These are phyloP conservation scores for Yamadazyma siamensis DNA, from an alignment of 1,139 yeast species.

Conservation along the genomic window DNA sequence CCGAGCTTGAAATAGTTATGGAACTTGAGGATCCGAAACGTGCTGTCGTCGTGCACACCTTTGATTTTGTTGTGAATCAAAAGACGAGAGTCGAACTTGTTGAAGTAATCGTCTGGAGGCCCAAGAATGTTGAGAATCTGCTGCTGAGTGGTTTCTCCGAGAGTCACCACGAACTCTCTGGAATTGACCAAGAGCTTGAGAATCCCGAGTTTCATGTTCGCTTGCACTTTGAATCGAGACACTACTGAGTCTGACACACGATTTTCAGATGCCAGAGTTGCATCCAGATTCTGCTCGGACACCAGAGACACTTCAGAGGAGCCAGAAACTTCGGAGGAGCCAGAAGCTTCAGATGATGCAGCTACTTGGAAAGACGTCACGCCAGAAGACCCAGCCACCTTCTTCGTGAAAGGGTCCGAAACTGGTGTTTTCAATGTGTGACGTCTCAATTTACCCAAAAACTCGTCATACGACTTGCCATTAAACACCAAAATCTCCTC, in stretches of 20 bases:
- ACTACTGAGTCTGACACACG: too few species aligned
- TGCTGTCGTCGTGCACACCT: slow-evolving; percentile 4
- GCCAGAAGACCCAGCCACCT: not conserved
- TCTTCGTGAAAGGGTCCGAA: too few species aligned
- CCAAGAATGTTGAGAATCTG: slow-evolving; percentile 47
- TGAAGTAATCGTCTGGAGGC: slow-evolving; percentile 54
- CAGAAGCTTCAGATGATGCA: too few species aligned
- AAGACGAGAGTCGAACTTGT: slow-evolving; percentile 45
- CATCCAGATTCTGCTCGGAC: too few species aligned
- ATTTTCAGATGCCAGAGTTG: not conserved
- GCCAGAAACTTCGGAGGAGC: too few species aligned
- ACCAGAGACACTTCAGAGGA: too few species aligned
- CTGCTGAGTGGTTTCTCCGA: slow-evolving; percentile 50
- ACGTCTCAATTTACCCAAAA: slow-evolving; percentile 7
- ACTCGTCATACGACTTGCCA: slow-evolving; percentile 28
- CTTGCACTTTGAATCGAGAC: slow-evolving; percentile 11
- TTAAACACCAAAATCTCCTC: slow-evolving; percentile 33
- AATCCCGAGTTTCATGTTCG: slow-evolving; percentile 13
- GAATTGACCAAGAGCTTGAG: slow-evolving; percentile 10
- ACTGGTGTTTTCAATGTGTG: too few species aligned
- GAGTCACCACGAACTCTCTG: slow-evolving; percentile 11
- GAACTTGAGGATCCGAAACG: slow-evolving; percentile 27
- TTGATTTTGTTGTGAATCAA: slow-evolving; percentile 34
- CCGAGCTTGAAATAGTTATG: slow-evolving; percentile 57
- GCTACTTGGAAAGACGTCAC: not conserved